Percentiles rank a stretch among this genome's conserved stretches.
These are phyloP conservation scores for Neurospora sublineolata DNA, from an alignment of 495 filamentous ascomycete species.

Conservation along the genomic window DNA sequence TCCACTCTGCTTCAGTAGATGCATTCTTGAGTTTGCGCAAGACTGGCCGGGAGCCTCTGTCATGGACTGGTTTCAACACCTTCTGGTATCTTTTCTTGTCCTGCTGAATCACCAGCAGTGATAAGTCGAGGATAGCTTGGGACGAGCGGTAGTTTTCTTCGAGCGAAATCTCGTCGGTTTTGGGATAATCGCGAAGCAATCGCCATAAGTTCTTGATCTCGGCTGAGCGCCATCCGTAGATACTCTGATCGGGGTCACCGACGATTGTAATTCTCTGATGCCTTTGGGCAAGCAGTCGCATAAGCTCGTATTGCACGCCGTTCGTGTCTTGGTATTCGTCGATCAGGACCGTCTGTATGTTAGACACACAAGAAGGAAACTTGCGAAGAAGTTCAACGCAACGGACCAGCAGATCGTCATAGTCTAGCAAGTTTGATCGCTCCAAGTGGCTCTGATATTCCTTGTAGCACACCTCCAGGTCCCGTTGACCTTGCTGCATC, in stretches of 20 bases:
- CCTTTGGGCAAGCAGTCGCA: constrained; percentile 72
- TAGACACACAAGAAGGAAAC: constrained; percentile 77
- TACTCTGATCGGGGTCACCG: constrained; percentile 95
- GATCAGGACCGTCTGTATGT: constrained; percentile 84
- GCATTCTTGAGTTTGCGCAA: constrained; percentile 67
- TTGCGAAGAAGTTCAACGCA: constrained; percentile 70
- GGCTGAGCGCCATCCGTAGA: constrained; percentile 95
- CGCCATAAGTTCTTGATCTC: constrained; percentile 82
- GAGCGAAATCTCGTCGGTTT: constrained; percentile 72
- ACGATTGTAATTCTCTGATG: constrained; percentile 78
- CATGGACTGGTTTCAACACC: constrained; percentile 67
- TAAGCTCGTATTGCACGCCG: constrained; percentile 85
- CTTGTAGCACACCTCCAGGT: constrained; percentile 57
- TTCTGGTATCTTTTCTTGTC: constrained; percentile 72
- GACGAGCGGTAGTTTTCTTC: constrained; percentile 95
- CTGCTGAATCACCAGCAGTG: constrained; percentile 83
- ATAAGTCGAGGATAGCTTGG: constrained; percentile 71
- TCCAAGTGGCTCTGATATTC: constrained; percentile 70
- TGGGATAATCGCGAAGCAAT: constrained; percentile 63
- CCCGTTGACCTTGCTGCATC: constrained; percentile 28
- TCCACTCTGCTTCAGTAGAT: constrained; percentile 72
- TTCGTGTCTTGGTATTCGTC: constrained; percentile 99
- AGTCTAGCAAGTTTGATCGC: constrained; percentile 78
- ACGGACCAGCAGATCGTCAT: constrained; percentile 82
- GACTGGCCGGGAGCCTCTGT: constrained; percentile 69